Evolutionary conservation across 805 yeast species (phyloP).

Genomic region (Peterozyma toletana): DNA sequence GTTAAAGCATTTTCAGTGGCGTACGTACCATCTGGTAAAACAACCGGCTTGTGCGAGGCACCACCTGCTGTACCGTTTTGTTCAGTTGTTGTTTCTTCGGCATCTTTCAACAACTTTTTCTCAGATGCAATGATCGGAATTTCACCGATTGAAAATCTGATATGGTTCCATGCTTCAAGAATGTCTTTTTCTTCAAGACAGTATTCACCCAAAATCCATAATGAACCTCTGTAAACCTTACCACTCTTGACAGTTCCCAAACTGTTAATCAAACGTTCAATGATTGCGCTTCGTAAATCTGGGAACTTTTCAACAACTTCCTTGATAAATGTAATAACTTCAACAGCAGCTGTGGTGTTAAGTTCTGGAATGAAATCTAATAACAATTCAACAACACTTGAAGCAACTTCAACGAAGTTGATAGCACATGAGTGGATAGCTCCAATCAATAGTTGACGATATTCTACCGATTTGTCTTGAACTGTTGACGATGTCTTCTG

Average conservation of each 20-base stretch:
- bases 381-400: constrained; percentile 80
- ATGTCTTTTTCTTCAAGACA: constrained; percentile 63
- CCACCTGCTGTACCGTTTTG: constrained; percentile 23
- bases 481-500: constrained; percentile 61
- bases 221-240: constrained; percentile 85
- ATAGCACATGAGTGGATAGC: constrained; percentile 88
- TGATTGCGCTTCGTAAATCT: constrained; percentile 56
- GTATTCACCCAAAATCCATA: constrained; percentile 97
- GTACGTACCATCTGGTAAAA: constrained; percentile 98
- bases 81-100: constrained; percentile 24
- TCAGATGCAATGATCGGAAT: constrained; percentile 83
- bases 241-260: constrained; percentile 73
- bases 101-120: constrained; percentile 32
- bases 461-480: constrained; percentile 79
- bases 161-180: constrained; percentile 79
- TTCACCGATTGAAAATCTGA: constrained; percentile 81
- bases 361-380: constrained; percentile 83
- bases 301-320: constrained; percentile 93
- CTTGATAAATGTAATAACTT: constrained; percentile 84
- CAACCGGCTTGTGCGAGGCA: constrained; percentile 57
- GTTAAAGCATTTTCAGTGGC: constrained; percentile 88
- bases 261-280: constrained; percentile 53
- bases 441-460: constrained; percentile 80
- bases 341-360: constrained; percentile 79
- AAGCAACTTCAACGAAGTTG: constrained; percentile 84